Percentiles rank a stretch among this genome's conserved stretches.
These are phyloP conservation scores for Russula emetica DNA, from an alignment of 768 basidiomycete species.

Conservation along the genomic window DNA sequence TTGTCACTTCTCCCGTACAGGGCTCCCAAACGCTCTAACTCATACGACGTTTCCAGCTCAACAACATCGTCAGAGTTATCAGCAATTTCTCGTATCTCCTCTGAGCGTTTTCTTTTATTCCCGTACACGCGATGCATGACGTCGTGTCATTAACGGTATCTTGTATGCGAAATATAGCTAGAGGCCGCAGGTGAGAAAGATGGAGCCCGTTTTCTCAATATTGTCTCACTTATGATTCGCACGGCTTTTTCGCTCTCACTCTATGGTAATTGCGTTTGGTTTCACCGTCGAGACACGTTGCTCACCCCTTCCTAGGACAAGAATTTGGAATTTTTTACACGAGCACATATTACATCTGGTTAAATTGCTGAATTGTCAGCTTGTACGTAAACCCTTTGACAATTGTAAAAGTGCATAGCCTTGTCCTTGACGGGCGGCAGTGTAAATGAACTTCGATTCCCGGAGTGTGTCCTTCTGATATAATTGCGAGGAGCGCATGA, in stretches of 20 bases:
- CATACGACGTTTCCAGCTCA: conserved; percentile 33
- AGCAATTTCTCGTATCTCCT: conserved; percentile 54
- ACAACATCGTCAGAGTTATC: conserved; percentile 59
- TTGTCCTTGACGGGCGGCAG: no score
- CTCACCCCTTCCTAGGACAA: conserved; percentile 31
- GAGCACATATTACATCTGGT: background rate
- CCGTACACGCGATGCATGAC: background rate
- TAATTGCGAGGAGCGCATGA: no score
- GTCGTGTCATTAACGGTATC: conserved; percentile 41
- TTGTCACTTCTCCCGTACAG: background rate
- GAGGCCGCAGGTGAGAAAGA: conserved; percentile 51
- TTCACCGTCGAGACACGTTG: background rate
- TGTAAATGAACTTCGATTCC: no score
- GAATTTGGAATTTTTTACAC: conserved; percentile 33
- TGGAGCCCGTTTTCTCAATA: background rate
- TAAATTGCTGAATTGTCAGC: background rate
- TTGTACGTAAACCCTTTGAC: no score
- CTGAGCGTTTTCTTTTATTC: conserved; percentile 32
- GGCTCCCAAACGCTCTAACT: background rate
- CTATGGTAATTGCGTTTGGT: conserved; percentile 45
- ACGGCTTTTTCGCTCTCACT: conserved; percentile 64
- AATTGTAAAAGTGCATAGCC: no score
- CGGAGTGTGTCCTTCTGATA: no score
- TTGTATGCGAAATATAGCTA: conserved; percentile 60
- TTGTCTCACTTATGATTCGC: background rate